phyloP scores from a whole-genome alignment of 2,329 filamentous ascomycete genomes.

The Colletotrichum chlorophyti region DNA sequence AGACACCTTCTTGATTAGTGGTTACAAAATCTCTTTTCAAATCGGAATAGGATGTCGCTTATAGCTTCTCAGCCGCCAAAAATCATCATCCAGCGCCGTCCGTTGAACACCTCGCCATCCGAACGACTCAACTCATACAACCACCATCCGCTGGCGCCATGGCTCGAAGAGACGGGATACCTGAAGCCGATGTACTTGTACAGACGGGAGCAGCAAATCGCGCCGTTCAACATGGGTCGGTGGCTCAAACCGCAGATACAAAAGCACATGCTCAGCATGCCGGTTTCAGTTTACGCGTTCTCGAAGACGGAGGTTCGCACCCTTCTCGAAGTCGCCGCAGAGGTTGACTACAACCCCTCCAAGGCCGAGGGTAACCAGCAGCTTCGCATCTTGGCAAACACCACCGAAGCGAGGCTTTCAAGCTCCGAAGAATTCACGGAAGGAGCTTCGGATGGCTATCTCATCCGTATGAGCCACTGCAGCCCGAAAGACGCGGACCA shows the following conservation, averaged over 20 bases:
- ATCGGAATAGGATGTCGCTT: not conserved
- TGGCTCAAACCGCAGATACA: not conserved
- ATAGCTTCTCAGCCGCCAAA: no score
- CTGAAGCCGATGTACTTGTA: not conserved
- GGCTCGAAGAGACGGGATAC: not conserved
- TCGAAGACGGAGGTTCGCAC: not conserved
- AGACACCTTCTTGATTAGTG: no score
- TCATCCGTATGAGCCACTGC: not conserved
- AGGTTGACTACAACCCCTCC: not conserved
- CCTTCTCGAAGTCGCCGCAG: not conserved
- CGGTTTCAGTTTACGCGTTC: fast-evolving
- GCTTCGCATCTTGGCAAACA: not conserved
- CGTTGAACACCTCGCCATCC: not conserved
- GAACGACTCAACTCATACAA: not conserved
- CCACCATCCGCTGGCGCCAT: not conserved
- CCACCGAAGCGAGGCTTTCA: not conserved
- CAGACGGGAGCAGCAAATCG: not conserved
- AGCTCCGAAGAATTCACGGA: fast-evolving
- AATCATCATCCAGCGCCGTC: not conserved
- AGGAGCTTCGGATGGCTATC: not conserved
- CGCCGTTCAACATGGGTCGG: not conserved
- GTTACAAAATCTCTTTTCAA: no score
- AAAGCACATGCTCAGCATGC: not conserved
- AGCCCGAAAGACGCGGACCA: not conserved
- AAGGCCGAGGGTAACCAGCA: not conserved